Base-by-base conservation (phyloP, 2,329 filamentous ascomycete genomes). In the Periconia sp. region DNA sequence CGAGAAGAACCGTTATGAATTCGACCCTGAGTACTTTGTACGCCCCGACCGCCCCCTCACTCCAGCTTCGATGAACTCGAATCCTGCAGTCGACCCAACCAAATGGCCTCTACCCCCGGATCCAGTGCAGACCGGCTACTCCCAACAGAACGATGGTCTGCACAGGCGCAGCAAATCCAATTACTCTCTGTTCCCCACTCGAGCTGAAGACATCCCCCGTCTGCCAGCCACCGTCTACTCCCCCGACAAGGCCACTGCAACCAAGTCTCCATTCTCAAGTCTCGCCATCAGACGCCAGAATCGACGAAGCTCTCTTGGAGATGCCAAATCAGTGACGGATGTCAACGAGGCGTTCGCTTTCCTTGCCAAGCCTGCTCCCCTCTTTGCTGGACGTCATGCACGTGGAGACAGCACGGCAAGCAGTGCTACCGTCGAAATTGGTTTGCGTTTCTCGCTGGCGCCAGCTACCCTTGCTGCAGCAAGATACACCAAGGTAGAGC, bases 401-500 rank as follows among this genome's bases (percentile, higher is more conserved):
- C 80, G 86, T 43, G 79, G 84, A 54, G 85, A 85, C 6, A 90
- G 87, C 1, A 77, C 85, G 41, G 79, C 78, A 15, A 89, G 87
- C 43, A 83, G 83, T 10, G 86, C 86, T 20, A 90, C 86, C 0
- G 86, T 90, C 11, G 86, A 89, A 65, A 90, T 90, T 48, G 87
- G 87, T 1, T 77, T 90, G 15, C 82, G 87, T 11, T 77, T 90
- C 51, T 90, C 87, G n/a, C 57, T 75, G 6, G 72, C 71, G 13
- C 72, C 72, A 14, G 71, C 72, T 3, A 69, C 69, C 17, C 69
- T 74, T 51, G 67, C 66, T 46, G 69, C 69, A 48, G 65, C 61
- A 31, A 70, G 69, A 40, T 70, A 53, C 53, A 68, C 61, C 6
- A 46, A 54, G 7, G 44, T 51, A 11, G 67, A 63, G 42, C 61